These are phyloP conservation scores for Spatholobus suberectus DNA, from an alignment of 306 rosid genomes.

Conservation along the genomic window DNA sequence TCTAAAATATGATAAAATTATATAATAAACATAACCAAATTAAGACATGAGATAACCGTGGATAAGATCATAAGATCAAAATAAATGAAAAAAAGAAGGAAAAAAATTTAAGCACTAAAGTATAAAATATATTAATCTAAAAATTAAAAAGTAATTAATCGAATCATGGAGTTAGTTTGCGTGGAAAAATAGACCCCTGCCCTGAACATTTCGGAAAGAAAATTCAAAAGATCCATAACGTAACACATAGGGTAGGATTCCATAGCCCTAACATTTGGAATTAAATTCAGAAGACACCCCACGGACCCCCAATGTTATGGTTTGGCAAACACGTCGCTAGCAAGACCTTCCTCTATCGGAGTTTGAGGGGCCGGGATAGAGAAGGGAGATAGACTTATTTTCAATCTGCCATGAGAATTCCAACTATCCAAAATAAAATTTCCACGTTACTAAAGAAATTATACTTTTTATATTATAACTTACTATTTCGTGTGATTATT, in stretches of 20 bases:
- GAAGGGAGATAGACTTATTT: background rate
- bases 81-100: too few species aligned
- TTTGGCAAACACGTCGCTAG: background rate
- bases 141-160: too few species aligned
- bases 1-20: too few species aligned
- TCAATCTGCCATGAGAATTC: background rate
- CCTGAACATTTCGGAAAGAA: too few species aligned
- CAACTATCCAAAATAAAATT: conserved; percentile 21
- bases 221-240: background rate
- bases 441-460: background rate
- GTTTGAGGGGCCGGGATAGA: background rate
- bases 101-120: too few species aligned
- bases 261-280: background rate
- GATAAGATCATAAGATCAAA: too few species aligned
- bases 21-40: too few species aligned
- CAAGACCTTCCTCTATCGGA: background rate
- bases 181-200: too few species aligned
- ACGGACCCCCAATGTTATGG: background rate
- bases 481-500: conserved; percentile 24
- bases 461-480: conserved; percentile 20
- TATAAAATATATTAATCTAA: too few species aligned
- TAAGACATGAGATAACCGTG: too few species aligned
- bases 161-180: too few species aligned
- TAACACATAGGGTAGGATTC: background rate
- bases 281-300: background rate